Evolutionary conservation across 169 alveolate species (phyloP).

Genomic region (Perkinsus olseni): DNA sequence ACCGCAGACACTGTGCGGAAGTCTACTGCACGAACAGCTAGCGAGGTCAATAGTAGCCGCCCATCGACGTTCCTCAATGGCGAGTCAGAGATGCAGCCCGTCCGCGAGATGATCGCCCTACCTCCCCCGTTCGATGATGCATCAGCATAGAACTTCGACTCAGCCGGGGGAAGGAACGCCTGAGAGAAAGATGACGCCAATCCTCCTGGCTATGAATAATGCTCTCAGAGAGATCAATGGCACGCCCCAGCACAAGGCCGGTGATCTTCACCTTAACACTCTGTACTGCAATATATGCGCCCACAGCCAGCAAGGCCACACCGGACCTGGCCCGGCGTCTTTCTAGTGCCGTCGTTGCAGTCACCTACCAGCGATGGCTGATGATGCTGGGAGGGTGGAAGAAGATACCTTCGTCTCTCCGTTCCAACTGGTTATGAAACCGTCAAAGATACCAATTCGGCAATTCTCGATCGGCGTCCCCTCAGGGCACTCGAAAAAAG

Average conservation of each 20-base stretch:
- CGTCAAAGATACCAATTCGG: neutral
- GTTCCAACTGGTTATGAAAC: neutral
- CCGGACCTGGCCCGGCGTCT: conserved; percentile 6
- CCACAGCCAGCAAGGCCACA: neutral
- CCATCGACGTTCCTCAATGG: no score
- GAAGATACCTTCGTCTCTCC: neutral
- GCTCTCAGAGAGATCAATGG: no score
- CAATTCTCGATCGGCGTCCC: neutral
- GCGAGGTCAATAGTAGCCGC: no score
- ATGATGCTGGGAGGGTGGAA: neutral
- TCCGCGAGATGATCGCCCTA: no score
- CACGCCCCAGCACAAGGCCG: neutral
- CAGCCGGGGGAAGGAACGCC: neutral
- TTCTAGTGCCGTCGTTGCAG: neutral
- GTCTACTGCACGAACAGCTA: no score
- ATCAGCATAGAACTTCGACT: neutral
- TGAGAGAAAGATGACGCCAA: neutral
- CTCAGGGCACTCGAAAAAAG: conserved; percentile 2
- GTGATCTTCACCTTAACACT: neutral
- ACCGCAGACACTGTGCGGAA: no score
- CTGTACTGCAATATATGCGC: neutral
- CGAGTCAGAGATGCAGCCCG: no score
- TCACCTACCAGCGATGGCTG: neutral
- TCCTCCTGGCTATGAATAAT: no score
- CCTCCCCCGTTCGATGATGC: neutral